Percentiles rank a stretch among this genome's conserved stretches.
phyloP scores from a whole-genome alignment of 352 stramenopile species.

The Globisporangium camurandrum region DNA sequence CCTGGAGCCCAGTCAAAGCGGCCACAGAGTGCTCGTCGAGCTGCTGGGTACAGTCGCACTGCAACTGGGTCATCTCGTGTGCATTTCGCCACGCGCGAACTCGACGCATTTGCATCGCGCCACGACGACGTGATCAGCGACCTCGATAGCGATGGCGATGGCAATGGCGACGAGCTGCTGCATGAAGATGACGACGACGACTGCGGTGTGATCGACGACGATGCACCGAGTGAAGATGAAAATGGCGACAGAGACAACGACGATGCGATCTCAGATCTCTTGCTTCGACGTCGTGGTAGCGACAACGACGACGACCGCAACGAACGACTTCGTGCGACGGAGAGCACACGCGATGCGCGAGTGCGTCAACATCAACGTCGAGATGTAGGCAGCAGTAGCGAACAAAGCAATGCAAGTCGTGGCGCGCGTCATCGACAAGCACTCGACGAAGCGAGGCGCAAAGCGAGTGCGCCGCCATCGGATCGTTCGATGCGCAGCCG shows the following conservation, averaged over 20 bases:
- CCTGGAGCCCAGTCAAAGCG: constrained; percentile 11
- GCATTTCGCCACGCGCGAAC: too few species aligned
- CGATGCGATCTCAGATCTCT: constrained; percentile 7
- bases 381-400: not conserved
- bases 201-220: constrained; percentile 33
- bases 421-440: constrained; percentile 17
- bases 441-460: constrained; percentile 21
- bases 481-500: not conserved
- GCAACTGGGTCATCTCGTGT: too few species aligned
- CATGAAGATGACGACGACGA: constrained; percentile 36
- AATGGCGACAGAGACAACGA: not conserved
- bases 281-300: constrained; percentile 3
- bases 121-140: constrained; percentile 1
- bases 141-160: constrained; percentile 16
- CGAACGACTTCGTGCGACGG: not conserved
- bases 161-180: constrained; percentile 38
- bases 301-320: not conserved
- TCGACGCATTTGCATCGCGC: not conserved
- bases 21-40: constrained; percentile 31
- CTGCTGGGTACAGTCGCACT: too few species aligned
- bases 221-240: constrained; percentile 25
- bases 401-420: constrained; percentile 1
- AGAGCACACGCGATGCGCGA: too few species aligned
- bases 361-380: not conserved
- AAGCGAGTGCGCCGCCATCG: not conserved